Evolutionary conservation across 306 rosid species (phyloP).

Genomic region (Begonia peltatifolia): DNA sequence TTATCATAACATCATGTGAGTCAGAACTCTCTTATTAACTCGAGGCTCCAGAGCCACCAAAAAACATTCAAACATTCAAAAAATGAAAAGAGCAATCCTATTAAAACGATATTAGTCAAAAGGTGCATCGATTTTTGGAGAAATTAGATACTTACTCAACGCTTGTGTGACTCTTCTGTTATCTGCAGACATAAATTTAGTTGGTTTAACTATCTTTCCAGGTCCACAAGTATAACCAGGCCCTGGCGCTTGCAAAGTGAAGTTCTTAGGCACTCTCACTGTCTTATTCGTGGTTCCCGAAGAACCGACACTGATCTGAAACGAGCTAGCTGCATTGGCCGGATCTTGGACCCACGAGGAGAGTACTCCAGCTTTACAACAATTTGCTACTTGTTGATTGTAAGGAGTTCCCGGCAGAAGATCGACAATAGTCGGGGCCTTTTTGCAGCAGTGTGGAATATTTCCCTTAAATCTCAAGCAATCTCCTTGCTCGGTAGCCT

Average conservation of each 20-base stretch:
- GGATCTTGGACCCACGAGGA: conserved; percentile 8
- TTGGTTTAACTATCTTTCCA: conserved; percentile 2
- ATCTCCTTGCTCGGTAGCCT: conserved; percentile 10
- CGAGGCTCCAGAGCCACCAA: too few species aligned
- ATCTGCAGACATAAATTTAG: conserved; percentile 6
- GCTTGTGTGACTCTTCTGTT: conserved; percentile 9
- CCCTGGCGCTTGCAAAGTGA: conserved; percentile 7
- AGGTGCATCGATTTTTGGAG: too few species aligned
- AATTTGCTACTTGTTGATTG: conserved; percentile 5
- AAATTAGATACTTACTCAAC: conserved; percentile 3
- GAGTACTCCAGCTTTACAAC: conserved; percentile 9
- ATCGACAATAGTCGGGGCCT: conserved; percentile 5
- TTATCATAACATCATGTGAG: too few species aligned
- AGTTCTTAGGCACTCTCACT: conserved; percentile 4
- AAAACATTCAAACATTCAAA: too few species aligned
- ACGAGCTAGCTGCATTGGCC: conserved; percentile 1
- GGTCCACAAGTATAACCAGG: conserved; percentile 14
- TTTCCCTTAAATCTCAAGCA: conserved; percentile 4
- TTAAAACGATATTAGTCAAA: too few species aligned
- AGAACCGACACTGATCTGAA: conserved; percentile 7
- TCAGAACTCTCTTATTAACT: too few species aligned
- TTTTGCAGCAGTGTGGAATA: conserved; percentile 12
- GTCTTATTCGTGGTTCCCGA: conserved; percentile 5
- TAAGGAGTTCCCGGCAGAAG: conserved; percentile 2
- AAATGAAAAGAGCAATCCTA: too few species aligned